Percentiles rank a stretch among this genome's conserved stretches.
phyloP scores from a whole-genome alignment of 352 stramenopile species.

The Globisporangium abappressorium region DNA sequence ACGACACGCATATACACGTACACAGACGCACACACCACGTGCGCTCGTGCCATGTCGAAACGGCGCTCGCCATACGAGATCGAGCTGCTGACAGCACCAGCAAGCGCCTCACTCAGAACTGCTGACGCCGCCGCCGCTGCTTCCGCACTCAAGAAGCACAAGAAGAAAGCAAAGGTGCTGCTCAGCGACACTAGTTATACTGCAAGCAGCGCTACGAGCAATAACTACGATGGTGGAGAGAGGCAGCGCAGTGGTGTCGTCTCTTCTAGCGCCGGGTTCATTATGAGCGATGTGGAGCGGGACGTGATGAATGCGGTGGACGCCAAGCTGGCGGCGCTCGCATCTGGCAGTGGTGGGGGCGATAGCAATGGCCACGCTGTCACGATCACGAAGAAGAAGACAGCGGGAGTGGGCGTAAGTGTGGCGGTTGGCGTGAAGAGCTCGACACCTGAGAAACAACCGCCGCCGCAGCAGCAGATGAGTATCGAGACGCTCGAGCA shows the following conservation, averaged over 20 bases:
- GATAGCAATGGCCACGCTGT: background rate
- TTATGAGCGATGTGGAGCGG: conserved; percentile 11
- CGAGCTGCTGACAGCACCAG: conserved; percentile 5
- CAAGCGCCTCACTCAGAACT: background rate
- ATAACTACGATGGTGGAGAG: background rate
- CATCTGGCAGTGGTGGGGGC: background rate
- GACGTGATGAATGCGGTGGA: conserved; percentile 14
- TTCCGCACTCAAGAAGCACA: background rate
- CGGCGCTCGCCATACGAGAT: conserved; percentile 44
- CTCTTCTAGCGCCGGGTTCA: background rate
- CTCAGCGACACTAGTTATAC: background rate
- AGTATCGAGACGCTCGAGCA: conserved; percentile 58
- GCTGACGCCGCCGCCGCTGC: too few relatives aligned
- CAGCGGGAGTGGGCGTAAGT: background rate
- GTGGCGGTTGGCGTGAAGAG: background rate
- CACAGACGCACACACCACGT: background rate
- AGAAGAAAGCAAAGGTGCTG: background rate
- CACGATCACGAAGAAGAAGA: background rate
- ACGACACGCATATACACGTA: background rate
- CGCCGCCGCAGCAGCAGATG: conserved; percentile 29
- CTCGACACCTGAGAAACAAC: background rate
- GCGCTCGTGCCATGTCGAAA: conserved; percentile 16
- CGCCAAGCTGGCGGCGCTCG: conserved; percentile 15
- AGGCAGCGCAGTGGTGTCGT: background rate
- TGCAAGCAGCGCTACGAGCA: background rate